phyloP scores from a whole-genome alignment of 352 stramenopile species.

The Pilasporangium apinafurcum region DNA sequence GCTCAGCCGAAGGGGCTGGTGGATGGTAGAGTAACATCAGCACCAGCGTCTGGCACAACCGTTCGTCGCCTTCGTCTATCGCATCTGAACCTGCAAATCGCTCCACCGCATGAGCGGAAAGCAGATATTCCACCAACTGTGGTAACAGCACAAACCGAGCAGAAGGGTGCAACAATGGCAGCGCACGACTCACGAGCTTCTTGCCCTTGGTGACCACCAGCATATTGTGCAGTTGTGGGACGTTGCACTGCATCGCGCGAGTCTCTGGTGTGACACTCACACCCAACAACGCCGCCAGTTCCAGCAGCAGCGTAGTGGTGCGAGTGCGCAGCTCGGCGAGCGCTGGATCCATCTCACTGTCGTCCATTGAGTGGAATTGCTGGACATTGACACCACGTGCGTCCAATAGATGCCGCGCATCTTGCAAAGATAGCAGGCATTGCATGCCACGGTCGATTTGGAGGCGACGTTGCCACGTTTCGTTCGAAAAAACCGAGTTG shows the following conservation, averaged over 20 bases:
- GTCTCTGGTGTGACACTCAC: constrained; percentile 22
- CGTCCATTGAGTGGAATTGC: constrained; percentile 79
- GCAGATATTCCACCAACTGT: constrained; percentile 52
- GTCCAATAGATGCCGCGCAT: constrained; percentile 76
- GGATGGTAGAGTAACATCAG: constrained; percentile 77
- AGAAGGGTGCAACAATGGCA: constrained; percentile 73
- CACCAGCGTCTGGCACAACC: constrained; percentile 73
- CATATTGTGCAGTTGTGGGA: constrained; percentile 48
- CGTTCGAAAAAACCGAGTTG: constrained; percentile 69
- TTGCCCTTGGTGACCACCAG: constrained; percentile 62
- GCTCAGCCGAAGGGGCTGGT: constrained; percentile 51
- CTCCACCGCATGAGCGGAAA: constrained; percentile 35
- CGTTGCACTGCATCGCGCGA: constrained; percentile 36
- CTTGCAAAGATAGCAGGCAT: constrained; percentile 72
- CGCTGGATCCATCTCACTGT: constrained; percentile 59
- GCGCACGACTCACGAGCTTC: constrained; percentile 63
- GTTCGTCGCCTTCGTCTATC: constrained; percentile 36
- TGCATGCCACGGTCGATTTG: constrained; percentile 71
- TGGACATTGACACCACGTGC: constrained; percentile 80
- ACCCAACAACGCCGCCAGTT: constrained; percentile 58
- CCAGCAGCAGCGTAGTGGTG: constrained; percentile 63
- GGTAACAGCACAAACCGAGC: constrained; percentile 74
- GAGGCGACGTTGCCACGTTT: constrained; percentile 64
- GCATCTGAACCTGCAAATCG: constrained; percentile 14
- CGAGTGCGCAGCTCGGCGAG: constrained; percentile 57